A percentile compares a stretch with the other conserved stretches of the same genome.
Conservation (phyloP, 2,329 filamentous ascomycete genomes). For the Sporothrix brunneoviolacea region DNA sequence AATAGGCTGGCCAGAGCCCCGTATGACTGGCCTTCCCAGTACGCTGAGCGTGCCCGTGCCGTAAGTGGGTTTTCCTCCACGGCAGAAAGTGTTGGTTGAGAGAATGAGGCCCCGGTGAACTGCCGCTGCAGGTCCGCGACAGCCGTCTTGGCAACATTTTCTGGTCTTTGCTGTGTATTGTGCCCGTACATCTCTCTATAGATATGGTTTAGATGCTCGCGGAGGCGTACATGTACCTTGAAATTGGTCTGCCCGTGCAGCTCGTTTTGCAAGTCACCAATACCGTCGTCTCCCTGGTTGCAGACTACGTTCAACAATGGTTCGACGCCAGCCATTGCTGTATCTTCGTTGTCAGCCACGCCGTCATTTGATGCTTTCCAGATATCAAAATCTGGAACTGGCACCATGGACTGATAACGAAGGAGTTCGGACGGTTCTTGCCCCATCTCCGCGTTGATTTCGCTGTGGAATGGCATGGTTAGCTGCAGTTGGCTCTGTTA, state of each 20-base stretch:
- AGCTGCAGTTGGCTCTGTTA: not conserved
- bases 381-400: conserved; percentile 8
- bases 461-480: conserved; percentile 1
- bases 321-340: not conserved
- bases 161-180: not conserved
- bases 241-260: conserved; percentile 9
- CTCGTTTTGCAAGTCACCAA: not conserved
- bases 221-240: conserved; percentile 11
- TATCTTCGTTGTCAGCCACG: not conserved
- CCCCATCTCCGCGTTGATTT: conserved; percentile 11
- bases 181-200: conserved; percentile 1
- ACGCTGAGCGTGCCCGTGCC: conserved; percentile 10
- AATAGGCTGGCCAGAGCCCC: conserved; percentile 4
- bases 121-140: conserved; percentile 6
- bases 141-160: not conserved
- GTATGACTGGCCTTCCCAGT: conserved; percentile 15
- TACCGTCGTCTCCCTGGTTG: not conserved
- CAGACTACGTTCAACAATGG: not conserved
- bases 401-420: conserved; percentile 12
- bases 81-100: not conserved
- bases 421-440: conserved; percentile 11
- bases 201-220: conserved; percentile 11
- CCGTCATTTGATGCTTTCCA: not conserved
- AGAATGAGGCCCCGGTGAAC: conserved; percentile 2
- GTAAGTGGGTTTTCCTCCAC: conserved; percentile 2